Conservation (phyloP, 1,139 yeast species). For the Protomyces lactucae-debilis region DNA sequence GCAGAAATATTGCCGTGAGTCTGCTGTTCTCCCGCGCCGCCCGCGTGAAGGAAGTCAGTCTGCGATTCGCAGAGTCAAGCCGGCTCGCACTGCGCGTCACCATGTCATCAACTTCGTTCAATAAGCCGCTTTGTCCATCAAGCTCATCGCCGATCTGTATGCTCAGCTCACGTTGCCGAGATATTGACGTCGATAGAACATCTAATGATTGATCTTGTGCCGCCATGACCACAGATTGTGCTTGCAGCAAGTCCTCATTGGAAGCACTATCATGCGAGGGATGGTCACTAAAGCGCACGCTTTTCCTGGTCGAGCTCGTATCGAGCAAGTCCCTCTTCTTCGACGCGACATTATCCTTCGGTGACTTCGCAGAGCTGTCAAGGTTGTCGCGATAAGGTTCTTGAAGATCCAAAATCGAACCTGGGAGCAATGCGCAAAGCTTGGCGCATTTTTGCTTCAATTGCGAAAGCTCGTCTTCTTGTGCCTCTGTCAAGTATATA, state of each 20-base stretch:
- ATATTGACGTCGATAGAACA: constrained; percentile 54
- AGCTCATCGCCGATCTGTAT: constrained; percentile 60
- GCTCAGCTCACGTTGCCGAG: constrained; percentile 63
- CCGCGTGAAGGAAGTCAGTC: constrained; percentile 53
- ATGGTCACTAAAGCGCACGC: constrained; percentile 54
- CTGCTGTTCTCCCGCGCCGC: constrained; percentile 53
- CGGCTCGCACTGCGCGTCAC: constrained; percentile 54
- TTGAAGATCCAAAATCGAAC: not conserved
- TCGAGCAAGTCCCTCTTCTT: too few relatives aligned
- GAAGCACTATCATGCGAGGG: constrained; percentile 36
- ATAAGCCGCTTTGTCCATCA: constrained; percentile 60
- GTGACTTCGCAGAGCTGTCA: not conserved
- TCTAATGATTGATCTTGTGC: constrained; percentile 63
- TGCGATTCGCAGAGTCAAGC: constrained; percentile 52
- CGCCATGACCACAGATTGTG: constrained; percentile 56
- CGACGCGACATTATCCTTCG: not conserved
- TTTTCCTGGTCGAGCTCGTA: constrained; percentile 38
- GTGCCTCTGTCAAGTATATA: not conserved
- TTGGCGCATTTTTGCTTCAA: not conserved
- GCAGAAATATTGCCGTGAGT: constrained; percentile 1
- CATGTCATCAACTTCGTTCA: constrained; percentile 66
- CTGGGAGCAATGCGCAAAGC: not conserved
- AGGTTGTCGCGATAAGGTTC: not conserved
- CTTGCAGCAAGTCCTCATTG: constrained; percentile 48
- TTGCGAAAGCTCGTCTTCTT: not conserved